Base-by-base conservation (phyloP, 306 rosid genomes). In the Vigna trinervia region DNA sequence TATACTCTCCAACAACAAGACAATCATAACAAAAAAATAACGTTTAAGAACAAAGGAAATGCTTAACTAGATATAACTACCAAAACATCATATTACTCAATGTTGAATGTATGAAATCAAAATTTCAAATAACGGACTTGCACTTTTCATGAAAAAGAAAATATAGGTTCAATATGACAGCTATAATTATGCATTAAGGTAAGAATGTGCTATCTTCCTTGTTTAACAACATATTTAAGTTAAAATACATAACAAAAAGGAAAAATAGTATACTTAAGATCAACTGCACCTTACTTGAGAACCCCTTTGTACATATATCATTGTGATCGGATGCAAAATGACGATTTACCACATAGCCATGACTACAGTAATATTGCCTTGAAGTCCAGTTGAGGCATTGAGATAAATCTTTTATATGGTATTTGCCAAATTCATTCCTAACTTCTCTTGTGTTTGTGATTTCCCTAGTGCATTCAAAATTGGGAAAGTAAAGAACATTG, bases 261-360 rank as follows among this genome's bases (percentile, higher is more conserved):
- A 8, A 2, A 43, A 36, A 67, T 48, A 34, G 61, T 41, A 36
- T 39, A 71, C 61, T 59, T 51, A 57, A 75, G 73, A 80, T 74
- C 68, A 47, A 74, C 65, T 39, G 84, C 87, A 87, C 96, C 93
- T 88, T 85, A 79, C 82, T 74, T 80, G 88, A 80, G 73, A 76
- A 74, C 77, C 79, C 79, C 77, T 45, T 78, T 60, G 74, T 57
- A 80, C 64, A 26, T 80, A 13, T 74, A 59, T 34, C 84, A 65
- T 48, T 67, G 76, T 15, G 14, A 45, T 79, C 76, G 53, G 87
- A 73, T 48, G 81, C 71, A 86, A 80, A 89, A 77, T 75, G 87
- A 78, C 86, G 84, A 77, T 52, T 82, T 43, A 77, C 75, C 75
- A 81, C 73, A 82, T 65, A 71, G 61, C 47, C 80, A 67, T 22